Evolutionary conservation across 805 yeast genomes (phyloP).

Genomic region (Barnettozyma siamensis): DNA sequence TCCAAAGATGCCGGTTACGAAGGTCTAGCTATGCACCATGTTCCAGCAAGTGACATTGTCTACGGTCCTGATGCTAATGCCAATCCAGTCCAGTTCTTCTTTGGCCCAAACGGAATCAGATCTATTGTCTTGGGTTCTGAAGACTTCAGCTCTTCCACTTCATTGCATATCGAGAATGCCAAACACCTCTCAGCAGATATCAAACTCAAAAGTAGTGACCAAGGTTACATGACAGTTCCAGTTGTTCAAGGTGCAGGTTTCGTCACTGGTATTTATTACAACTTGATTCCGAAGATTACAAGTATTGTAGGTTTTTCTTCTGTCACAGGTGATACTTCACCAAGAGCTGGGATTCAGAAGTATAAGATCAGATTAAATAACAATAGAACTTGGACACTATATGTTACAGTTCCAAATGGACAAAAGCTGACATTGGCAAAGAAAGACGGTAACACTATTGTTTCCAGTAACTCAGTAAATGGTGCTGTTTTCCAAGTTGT

Average conservation of each 20-base stretch:
- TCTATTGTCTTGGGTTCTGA: conserved; percentile 48
- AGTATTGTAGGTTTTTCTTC: conserved; percentile 61
- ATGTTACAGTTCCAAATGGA: conserved; percentile 43
- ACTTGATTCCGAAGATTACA: conserved; percentile 47
- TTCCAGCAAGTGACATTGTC: conserved; percentile 52
- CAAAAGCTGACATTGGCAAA: conserved; percentile 27
- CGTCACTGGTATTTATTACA: conserved; percentile 58
- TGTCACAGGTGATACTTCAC: conserved; percentile 35
- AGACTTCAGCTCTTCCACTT: conserved; percentile 31
- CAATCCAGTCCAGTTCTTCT: conserved; percentile 53
- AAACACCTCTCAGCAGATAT: conserved; percentile 31
- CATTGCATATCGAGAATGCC: conserved; percentile 26
- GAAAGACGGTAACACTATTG: conserved; percentile 33
- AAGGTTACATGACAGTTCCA: conserved; percentile 47
- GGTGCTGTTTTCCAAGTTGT: conserved; percentile 58
- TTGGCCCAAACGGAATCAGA: conserved; percentile 61
- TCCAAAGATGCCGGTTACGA: conserved; percentile 39
- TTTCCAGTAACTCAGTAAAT: conserved; percentile 38
- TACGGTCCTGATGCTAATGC: conserved; percentile 58
- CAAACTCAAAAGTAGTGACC: conserved; percentile 19
- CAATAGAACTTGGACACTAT: conserved; percentile 61
- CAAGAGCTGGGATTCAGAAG: conserved; percentile 41
- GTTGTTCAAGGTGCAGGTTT: conserved; percentile 81
- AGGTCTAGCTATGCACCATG: conserved; percentile 68
- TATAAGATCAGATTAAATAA: conserved; percentile 50